Evolutionary conservation across 2,329 filamentous ascomycete species (phyloP), one percentile per base, ranked within the genome.

Genomic region (Amauroascus verrucosus): DNA sequence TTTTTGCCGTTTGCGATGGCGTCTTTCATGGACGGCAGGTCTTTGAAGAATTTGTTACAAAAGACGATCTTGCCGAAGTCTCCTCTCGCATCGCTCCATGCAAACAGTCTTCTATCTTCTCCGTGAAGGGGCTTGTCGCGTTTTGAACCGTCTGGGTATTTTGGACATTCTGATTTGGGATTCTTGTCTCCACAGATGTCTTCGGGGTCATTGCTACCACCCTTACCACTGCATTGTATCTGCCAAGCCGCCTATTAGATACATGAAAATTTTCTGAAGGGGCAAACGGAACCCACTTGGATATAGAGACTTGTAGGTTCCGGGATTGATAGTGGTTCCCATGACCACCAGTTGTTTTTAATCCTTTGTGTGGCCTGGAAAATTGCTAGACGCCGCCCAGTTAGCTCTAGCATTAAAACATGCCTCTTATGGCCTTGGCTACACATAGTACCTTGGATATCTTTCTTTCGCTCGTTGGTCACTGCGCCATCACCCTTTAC

Each of bases 61-160:
- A 50, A 50, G 32, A 50, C 35, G 28, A 50, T 41, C 35, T 43
- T 35, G 37, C 48, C 32, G 16, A 16, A 50, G 5, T 30, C 22
- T 14, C 24, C 48, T 50, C 35, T 40, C 38, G n/a, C n/a, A 22
- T 50, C 37, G 48, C 48, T 43, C 48, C 48, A 50, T 32, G 48
- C 48, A 41, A 30, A 50, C 1, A 50, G 48, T 30, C 37, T 35
- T 41, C 48, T 41, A 13, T 41, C 37, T 50, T 41, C 48, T 9
- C 48, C 22, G 8, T 50, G 48, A 33, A 50, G 48, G 1, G 35
- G 48, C n/a, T 50, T 32, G n/a, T 16, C 37, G 16, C 37, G 35
- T 9, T 50, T 41, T 13, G 35, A 50, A 11, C 48, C 48, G 26
- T 50, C 37, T 20, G 38, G 24, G n/a, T 28, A 16, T 20, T 32